phyloP scores from a whole-genome alignment of 768 basidiomycete species.

The Podaxis sp. region DNA sequence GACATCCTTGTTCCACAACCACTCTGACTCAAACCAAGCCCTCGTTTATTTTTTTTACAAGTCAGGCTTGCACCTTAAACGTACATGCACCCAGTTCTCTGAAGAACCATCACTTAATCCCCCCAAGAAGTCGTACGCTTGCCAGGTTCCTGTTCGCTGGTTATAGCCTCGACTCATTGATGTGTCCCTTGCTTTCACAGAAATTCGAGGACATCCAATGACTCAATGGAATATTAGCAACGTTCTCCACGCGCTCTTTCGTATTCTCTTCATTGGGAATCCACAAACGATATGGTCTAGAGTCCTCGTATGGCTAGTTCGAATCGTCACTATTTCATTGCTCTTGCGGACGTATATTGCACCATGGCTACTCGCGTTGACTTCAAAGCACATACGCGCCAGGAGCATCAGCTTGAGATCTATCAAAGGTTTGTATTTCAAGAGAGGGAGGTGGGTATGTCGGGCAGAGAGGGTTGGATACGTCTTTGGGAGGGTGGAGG shows the following conservation, averaged over 20 bases:
- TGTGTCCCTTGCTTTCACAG: neutral
- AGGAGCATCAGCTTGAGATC: constrained; percentile 77
- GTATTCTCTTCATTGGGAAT: constrained; percentile 31
- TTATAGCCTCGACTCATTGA: neutral
- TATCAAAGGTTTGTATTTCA: constrained; percentile 73
- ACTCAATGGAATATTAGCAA: constrained; percentile 10
- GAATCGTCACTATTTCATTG: constrained; percentile 54
- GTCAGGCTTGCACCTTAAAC: neutral
- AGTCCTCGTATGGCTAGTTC: constrained; percentile 48
- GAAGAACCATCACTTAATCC: neutral
- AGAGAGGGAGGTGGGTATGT: constrained; percentile 51
- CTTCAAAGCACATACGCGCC: constrained; percentile 66
- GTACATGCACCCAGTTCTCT: neutral
- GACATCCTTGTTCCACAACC: neutral
- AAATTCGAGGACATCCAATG: neutral
- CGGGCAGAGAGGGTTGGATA: constrained; percentile 73
- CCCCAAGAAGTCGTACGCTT: neutral
- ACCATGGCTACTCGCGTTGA: constrained; percentile 59
- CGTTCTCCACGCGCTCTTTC: constrained; percentile 12
- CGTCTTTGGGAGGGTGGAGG: constrained; percentile 47
- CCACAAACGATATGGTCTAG: constrained; percentile 37
- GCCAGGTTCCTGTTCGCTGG: neutral
- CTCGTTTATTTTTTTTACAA: neutral
- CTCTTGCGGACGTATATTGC: constrained; percentile 65
- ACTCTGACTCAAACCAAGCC: neutral